Percentiles rank a stretch among this genome's conserved stretches.
phyloP scores from a whole-genome alignment of 164 flowering plant genomes.

The Protea cynaroides region DNA sequence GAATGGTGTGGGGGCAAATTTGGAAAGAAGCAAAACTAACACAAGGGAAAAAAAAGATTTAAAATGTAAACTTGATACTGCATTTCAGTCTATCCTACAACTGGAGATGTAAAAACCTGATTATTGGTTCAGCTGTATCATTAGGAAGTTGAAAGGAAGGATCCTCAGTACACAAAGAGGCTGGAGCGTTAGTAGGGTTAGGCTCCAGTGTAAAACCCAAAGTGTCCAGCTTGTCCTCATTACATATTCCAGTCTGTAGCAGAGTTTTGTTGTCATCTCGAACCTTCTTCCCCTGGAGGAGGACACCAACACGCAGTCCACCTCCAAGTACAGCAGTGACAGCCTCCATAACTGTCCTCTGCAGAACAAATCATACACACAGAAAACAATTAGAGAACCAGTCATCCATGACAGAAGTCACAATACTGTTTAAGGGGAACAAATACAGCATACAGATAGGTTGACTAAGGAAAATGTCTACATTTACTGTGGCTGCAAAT shows the following conservation, averaged over 20 bases:
- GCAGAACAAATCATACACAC: conserved; percentile 1
- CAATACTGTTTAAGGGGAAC: no score
- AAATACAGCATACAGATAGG: background rate
- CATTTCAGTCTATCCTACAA: no score
- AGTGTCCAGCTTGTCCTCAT: conserved; percentile 47
- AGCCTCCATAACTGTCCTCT: conserved; percentile 95
- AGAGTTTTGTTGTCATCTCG: conserved; percentile 79
- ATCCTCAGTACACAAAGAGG: conserved; percentile 29
- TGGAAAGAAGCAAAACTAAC: background rate
- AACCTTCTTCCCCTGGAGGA: conserved; percentile 77
- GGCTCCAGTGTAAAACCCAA: conserved; percentile 87
- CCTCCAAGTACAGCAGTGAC: conserved; percentile 75
- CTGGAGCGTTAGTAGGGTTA: conserved; percentile 30
- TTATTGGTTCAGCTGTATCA: conserved; percentile 35
- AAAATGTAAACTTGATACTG: background rate
- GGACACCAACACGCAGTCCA: conserved; percentile 72
- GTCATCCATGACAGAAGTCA: background rate
- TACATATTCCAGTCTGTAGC: conserved; percentile 72
- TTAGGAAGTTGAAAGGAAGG: conserved; percentile 25
- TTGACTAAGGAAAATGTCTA: no score
- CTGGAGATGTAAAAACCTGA: conserved; percentile 33
- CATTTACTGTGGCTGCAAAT: background rate
- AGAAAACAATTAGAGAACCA: conserved; percentile 4
- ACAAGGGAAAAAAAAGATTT: background rate
- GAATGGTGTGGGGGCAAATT: no score